Evolutionary conservation across 2,329 filamentous ascomycete species (phyloP).

Genomic region (Allantophomopsis lycopodina): DNA sequence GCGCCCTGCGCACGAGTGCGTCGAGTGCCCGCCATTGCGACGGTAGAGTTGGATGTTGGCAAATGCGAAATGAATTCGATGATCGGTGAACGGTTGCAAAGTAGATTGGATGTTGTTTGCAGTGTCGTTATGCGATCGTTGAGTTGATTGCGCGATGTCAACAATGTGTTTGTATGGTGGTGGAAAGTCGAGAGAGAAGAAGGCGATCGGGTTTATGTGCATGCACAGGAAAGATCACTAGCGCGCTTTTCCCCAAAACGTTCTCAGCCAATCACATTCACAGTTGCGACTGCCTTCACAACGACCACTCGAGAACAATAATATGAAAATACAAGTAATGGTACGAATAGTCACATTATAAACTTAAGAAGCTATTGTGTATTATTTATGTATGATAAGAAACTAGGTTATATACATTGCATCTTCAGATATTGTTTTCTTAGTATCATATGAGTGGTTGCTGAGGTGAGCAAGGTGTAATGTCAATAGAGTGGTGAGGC

Average conservation of each 20-base stretch:
- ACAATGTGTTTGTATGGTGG: neutral
- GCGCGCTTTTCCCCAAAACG: too few relatives aligned
- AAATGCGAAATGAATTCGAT: neutral
- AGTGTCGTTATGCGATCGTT: neutral
- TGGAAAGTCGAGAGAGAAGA: neutral
- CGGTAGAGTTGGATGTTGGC: neutral
- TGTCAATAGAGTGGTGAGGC: neutral
- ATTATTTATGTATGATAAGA: too few relatives aligned
- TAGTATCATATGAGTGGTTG: too few relatives aligned
- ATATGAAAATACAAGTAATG: too few relatives aligned
- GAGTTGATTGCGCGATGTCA: neutral
- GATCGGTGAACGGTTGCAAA: neutral
- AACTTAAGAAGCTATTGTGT: too few relatives aligned
- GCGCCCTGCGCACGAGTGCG: slow-evolving; percentile 2
- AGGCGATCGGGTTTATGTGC: neutral
- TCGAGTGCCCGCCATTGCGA: neutral
- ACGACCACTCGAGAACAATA: too few relatives aligned
- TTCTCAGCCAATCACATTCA: too few relatives aligned
- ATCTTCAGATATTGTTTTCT: too few relatives aligned
- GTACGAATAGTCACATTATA: too few relatives aligned
- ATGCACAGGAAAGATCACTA: neutral
- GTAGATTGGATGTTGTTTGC: neutral
- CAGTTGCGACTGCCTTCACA: too few relatives aligned
- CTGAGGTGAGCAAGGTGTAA: too few relatives aligned
- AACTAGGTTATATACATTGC: too few relatives aligned